Evolutionary conservation across 768 basidiomycete species (phyloP).

Genomic region (Hygrocybe coccinea): DNA sequence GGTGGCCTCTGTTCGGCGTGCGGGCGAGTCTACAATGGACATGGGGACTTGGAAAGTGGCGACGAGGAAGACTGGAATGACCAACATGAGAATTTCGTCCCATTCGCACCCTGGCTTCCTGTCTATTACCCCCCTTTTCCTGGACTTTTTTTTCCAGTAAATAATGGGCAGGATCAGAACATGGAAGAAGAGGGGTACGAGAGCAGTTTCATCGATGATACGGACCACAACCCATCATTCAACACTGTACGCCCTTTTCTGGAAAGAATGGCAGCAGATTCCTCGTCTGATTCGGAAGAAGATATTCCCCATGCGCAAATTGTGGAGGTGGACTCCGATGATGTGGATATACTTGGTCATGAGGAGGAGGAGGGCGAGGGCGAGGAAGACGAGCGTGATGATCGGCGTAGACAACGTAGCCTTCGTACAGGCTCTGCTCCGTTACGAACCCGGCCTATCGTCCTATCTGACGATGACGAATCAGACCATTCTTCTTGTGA

Average conservation of each 20-base stretch:
- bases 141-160: conserved; percentile 2
- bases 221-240: conserved; percentile 5
- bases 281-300: not conserved
- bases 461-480: conserved; percentile 4
- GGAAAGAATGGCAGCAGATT: not conserved
- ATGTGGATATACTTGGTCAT: not conserved
- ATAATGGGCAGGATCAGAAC: conserved; percentile 23
- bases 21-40: conserved; percentile 54
- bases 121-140: conserved; percentile 4
- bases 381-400: not conserved
- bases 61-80: conserved; percentile 26
- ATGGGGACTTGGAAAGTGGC: conserved; percentile 22
- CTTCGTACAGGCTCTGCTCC: too few relatives aligned
- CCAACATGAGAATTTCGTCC: conserved; percentile 13
- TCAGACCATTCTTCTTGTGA: too few relatives aligned
- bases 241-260: not conserved
- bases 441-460: too few relatives aligned
- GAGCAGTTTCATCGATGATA: conserved; percentile 55
- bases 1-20: conserved; percentile 62
- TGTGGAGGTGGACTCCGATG: conserved; percentile 5
- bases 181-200: conserved; percentile 41
- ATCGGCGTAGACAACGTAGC: not conserved
- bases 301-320: not conserved
- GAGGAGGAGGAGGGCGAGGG: not conserved
- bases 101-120: conserved; percentile 6